A percentile compares a stretch with the other conserved stretches of the same genome.
Evolutionary conservation across 495 filamentous ascomycete species (phyloP).

Genomic region (Apodospora peruviana): DNA sequence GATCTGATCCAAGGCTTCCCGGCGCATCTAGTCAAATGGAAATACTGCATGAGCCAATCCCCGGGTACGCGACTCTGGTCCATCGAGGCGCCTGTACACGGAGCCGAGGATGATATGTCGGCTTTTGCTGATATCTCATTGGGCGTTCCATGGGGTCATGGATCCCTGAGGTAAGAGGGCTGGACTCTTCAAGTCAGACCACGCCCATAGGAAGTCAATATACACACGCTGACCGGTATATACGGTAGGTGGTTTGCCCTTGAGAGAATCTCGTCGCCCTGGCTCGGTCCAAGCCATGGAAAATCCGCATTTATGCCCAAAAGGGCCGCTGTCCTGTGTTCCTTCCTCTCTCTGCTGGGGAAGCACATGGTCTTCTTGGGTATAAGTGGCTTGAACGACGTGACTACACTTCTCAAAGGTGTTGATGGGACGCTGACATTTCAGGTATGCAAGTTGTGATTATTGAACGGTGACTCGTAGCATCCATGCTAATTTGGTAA

Average conservation of each 20-base stretch:
- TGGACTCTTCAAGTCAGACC: not conserved
- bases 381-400: slow-evolving; percentile 69
- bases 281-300: slow-evolving; percentile 87
- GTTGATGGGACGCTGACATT: slow-evolving; percentile 61
- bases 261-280: slow-evolving; percentile 72
- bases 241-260: slow-evolving; percentile 64
- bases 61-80: slow-evolving; percentile 69
- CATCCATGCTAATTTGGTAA: not conserved
- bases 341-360: slow-evolving; percentile 72
- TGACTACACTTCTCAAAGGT: slow-evolving; percentile 64
- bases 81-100: slow-evolving; percentile 49
- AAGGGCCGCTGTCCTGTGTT: slow-evolving; percentile 74
- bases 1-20: slow-evolving; percentile 59
- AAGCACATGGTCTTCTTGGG: slow-evolving; percentile 76
- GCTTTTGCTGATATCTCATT: slow-evolving; percentile 51
- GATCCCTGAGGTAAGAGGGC: slow-evolving; percentile 34
- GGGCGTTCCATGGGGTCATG: slow-evolving; percentile 55
- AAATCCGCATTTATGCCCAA: slow-evolving; percentile 56
- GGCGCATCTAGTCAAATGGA: slow-evolving; percentile 51
- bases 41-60: slow-evolving; percentile 56
- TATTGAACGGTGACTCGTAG: no score
- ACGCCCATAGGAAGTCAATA: not conserved
- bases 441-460: slow-evolving; percentile 43
- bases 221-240: not conserved
- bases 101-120: slow-evolving; percentile 51